These are phyloP conservation scores for Baorangia bicolor DNA, from an alignment of 768 basidiomycete genomes.

Conservation along the genomic window DNA sequence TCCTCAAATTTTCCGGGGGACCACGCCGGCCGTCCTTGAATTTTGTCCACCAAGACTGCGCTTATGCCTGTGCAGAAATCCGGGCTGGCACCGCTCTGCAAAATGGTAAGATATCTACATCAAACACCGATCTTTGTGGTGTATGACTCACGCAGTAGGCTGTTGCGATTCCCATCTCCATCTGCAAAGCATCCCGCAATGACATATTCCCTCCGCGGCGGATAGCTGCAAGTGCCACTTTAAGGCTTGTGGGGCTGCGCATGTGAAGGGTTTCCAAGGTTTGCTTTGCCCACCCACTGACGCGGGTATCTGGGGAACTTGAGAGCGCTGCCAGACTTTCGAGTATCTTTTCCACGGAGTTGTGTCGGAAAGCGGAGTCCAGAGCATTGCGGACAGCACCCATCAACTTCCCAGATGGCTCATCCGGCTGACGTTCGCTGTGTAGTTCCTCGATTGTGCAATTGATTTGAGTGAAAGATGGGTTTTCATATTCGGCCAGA, in stretches of 20 bases:
- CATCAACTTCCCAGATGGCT: conserved; percentile 50
- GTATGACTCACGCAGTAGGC: conserved; percentile 77
- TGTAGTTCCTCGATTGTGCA: conserved; percentile 65
- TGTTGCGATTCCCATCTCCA: conserved; percentile 86
- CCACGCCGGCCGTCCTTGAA: conserved; percentile 64
- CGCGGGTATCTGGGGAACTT: conserved; percentile 37
- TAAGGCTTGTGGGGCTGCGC: conserved; percentile 90
- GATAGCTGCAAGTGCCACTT: conserved; percentile 81
- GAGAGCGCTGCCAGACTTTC: conserved; percentile 48
- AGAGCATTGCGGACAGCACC: conserved; percentile 73
- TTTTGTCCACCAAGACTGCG: conserved; percentile 57
- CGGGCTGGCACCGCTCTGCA: conserved; percentile 68
- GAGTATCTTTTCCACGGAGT: conserved; percentile 72
- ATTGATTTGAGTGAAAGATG: conserved; percentile 52
- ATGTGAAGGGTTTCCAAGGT: conserved; percentile 61
- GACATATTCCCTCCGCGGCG: conserved; percentile 63
- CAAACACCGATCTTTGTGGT: conserved; percentile 7
- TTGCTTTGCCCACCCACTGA: conserved; percentile 71
- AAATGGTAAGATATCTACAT: conserved; percentile 12
- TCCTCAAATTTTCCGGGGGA: conserved; percentile 60
- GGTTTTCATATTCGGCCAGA: conserved; percentile 46
- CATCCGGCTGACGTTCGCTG: conserved; percentile 57
- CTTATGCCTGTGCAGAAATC: conserved; percentile 87
- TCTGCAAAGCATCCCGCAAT: conserved; percentile 67
- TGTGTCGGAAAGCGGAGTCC: conserved; percentile 73